These are phyloP conservation scores for Metschnikowia colocasiae DNA, from an alignment of 805 yeast species.

Conservation along the genomic window DNA sequence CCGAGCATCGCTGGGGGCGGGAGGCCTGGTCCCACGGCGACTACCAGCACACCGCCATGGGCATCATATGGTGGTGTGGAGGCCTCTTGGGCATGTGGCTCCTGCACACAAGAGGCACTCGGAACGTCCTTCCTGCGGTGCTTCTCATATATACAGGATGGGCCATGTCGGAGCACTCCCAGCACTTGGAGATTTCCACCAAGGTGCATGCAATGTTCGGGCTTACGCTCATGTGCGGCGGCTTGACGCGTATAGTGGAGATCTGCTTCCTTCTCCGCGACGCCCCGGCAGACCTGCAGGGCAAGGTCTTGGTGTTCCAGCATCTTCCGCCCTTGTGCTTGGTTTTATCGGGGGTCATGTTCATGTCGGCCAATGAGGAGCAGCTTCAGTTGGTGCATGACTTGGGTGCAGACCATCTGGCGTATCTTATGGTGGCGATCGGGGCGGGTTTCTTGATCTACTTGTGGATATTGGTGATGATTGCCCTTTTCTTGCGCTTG, in stretches of 20 bases:
- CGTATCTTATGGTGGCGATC: slow-evolving; percentile 68
- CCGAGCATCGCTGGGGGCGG: slow-evolving; percentile 92
- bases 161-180: slow-evolving; percentile 90
- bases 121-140: slow-evolving; percentile 68
- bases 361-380: slow-evolving; percentile 93
- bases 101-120: slow-evolving; percentile 46
- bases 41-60: slow-evolving; percentile 95
- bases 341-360: slow-evolving; percentile 71
- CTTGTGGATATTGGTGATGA: slow-evolving; percentile 59
- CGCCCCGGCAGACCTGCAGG: slow-evolving; percentile 36
- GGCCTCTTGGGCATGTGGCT: slow-evolving; percentile 82
- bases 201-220: slow-evolving; percentile 90
- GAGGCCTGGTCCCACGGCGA: slow-evolving; percentile 92
- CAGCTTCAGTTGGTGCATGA: slow-evolving; percentile 68
- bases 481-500: slow-evolving; percentile 53
- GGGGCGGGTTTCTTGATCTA: slow-evolving; percentile 72
- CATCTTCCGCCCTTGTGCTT: slow-evolving; percentile 81
- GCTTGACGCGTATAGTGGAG: slow-evolving; percentile 71
- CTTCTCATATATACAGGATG: slow-evolving; percentile 87
- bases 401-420: slow-evolving; percentile 79
- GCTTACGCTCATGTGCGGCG: slow-evolving; percentile 71
- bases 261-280: slow-evolving; percentile 75
- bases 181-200: slow-evolving; percentile 71
- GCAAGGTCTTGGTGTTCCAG: slow-evolving; percentile 67
- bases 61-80: slow-evolving; percentile 94